Base-by-base conservation (phyloP, 164 flowering plant species). In the Sextonia rubra region DNA sequence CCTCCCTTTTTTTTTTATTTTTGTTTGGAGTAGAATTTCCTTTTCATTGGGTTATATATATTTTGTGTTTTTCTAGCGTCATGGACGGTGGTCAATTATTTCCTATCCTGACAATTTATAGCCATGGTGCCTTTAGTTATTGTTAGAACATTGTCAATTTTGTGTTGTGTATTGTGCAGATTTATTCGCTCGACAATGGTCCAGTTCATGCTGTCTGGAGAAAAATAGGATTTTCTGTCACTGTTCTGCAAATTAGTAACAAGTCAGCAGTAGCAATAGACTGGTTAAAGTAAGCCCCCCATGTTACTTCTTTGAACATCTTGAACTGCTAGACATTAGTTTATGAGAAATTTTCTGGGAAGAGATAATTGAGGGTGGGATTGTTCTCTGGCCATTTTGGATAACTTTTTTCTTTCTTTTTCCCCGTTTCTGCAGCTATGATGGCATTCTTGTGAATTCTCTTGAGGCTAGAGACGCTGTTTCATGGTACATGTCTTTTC, bases 361-460 rank as follows among this genome's bases (percentile, higher is more conserved):
- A 37, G 58, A 18, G 58, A 52, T 52, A 52, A 52, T 15, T 15
- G 6, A 3, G 4, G n/a, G n/a, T 52, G 58, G 58, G 7, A 52
- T 52, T 15, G 58, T 52, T 12, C 20, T 52, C n/a, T 52, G 58
- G 17, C 14, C 20, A 52, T 52, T 52, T 37, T 52, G n/a, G 20
- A 52, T 52, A 52, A 52, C 6, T 52, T 52, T 15, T 2, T 52
- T 52, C n/a, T 52, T 52, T 52, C 58, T 4, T 52, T 52, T 37
- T 7, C 58, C 58, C 58, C 58, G 18, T 52, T 52, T 52, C 49
- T 85, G 90, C 89, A 96, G 99, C 83, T 96, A 88, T 75, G 91
- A 96, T 86, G 97, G 93, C 67, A 75, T 92, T 75, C 84, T 93
- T 78, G 88, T 90, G 78, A 88, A 84, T 78, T 89, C 97, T 77